Base-by-base conservation (phyloP, 495 filamentous ascomycete genomes). In the Penicillium steckii region DNA sequence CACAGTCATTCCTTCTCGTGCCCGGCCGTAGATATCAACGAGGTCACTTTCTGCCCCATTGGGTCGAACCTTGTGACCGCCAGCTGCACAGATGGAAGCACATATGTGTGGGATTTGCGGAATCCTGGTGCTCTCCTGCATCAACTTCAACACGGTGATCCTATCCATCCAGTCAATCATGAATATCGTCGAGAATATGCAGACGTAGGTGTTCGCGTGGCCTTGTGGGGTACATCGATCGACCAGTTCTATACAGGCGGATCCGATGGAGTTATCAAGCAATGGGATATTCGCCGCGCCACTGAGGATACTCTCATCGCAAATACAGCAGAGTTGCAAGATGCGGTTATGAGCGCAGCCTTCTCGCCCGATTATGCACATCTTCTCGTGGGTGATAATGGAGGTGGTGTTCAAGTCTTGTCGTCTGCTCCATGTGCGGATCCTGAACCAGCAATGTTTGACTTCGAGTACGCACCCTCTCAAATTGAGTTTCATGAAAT, bases 41-140 rank as follows among this genome's bases (percentile, higher is more conserved):
- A 91, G 57, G 75, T 96, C 3, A 83, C 85, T 4, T 78, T 73
- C 48, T 72, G 67, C 52, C 73, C 69, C 0, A 55, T 68, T 44
- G 63, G 75, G 45, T 44, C 79, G 35, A 74, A 78, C 23, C 86
- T 91, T 53, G 62, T 96, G 25, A 87, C 90, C 1, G 89, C 89
- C 4, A 88, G 88, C 10, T 94, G 90, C 60, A 98, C 94, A 0
- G 83, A 93, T 61, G 88, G 91, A 1, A 82, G 76, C 4, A 87
- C 86, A 0, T 92, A 95, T 58, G 78, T 97, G 3, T 98, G 89
- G 88, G 94, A 98, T 61, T 74, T 77, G 9, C 83, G 90, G 0
- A 74, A 15, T 15, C 13, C n/a, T 12, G 4, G 12, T 71, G 8
- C 73, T 72, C 10, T 84, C 1, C 75, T 97, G 21, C 87, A 89